phyloP scores from a whole-genome alignment of 2,329 filamentous ascomycete genomes.

The Ophiostoma sp. region DNA sequence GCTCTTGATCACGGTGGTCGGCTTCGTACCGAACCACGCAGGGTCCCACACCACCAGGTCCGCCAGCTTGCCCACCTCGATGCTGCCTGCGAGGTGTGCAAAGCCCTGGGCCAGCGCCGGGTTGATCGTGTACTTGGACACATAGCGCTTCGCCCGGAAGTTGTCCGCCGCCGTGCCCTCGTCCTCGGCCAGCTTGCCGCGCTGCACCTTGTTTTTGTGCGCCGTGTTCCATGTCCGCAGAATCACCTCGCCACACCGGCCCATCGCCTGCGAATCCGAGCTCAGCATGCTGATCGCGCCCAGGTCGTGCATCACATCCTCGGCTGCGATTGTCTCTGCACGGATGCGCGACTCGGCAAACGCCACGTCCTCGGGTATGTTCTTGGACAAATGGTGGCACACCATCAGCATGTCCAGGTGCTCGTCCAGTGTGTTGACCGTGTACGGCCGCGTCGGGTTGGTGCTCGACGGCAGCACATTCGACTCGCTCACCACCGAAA shows the following conservation, averaged over 20 bases:
- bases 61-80: constrained; percentile 85
- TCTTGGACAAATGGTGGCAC: constrained; percentile 85
- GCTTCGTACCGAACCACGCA: constrained; percentile 81
- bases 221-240: constrained; percentile 94
- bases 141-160: constrained; percentile 83
- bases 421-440: constrained; percentile 87
- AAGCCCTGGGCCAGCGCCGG: constrained; percentile 89
- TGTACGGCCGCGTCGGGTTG: constrained; percentile 88
- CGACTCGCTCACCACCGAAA: constrained; percentile 79
- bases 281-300: constrained; percentile 98
- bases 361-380: constrained; percentile 92
- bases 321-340: constrained; percentile 91
- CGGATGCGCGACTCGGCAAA: constrained; percentile 94
- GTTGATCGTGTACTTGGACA: constrained; percentile 96
- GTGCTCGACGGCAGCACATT: constrained; percentile 89
- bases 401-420: constrained; percentile 99
- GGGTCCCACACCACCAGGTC: constrained; percentile 86
- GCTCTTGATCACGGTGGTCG: constrained; percentile 73
- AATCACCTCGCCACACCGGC: constrained; percentile 88
- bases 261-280: constrained; percentile 94
- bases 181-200: constrained; percentile 71
- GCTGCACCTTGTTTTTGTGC: constrained; percentile 90
- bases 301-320: constrained; percentile 91
- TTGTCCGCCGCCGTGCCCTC: constrained; percentile 73
- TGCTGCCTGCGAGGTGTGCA: constrained; percentile 74